phyloP scores from a whole-genome alignment of 2,329 filamentous ascomycete genomes.

The Aspergillus sp. region DNA sequence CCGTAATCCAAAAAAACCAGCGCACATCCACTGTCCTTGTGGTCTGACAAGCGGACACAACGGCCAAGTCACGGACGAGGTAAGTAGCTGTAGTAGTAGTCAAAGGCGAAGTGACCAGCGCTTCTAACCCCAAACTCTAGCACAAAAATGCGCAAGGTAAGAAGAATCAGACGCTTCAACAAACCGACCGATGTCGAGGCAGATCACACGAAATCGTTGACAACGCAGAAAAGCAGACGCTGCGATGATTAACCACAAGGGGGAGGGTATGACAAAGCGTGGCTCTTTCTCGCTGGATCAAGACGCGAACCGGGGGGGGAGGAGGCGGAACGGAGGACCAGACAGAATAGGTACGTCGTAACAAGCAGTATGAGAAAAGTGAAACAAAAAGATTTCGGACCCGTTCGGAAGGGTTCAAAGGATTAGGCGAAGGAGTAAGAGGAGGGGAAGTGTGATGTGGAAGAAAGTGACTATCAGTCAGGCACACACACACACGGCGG shows the following conservation, averaged over 20 bases:
- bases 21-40: constrained; percentile 27
- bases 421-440: background rate
- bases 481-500: constrained; percentile 1
- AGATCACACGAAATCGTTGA: constrained; percentile 2
- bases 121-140: constrained; percentile 2
- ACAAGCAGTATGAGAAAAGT: background rate
- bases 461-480: background rate
- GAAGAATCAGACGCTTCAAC: background rate
- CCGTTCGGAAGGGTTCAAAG: background rate
- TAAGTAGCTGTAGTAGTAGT: background rate
- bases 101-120: constrained; percentile 6
- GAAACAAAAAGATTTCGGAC: background rate
- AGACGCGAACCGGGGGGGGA: background rate
- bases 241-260: constrained; percentile 4
- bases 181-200: constrained; percentile 3
- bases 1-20: constrained; percentile 10
- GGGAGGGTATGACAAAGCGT: constrained; percentile 3
- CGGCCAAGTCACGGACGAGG: constrained; percentile 10
- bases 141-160: constrained; percentile 6
- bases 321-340: background rate
- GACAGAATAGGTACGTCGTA: background rate
- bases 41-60: constrained; percentile 5
- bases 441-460: constrained; percentile 1
- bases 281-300: constrained; percentile 2
- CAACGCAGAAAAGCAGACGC: constrained; percentile 6